Conservation (phyloP, 73 alveolate species). For the Blepharisma stoltei region DNA sequence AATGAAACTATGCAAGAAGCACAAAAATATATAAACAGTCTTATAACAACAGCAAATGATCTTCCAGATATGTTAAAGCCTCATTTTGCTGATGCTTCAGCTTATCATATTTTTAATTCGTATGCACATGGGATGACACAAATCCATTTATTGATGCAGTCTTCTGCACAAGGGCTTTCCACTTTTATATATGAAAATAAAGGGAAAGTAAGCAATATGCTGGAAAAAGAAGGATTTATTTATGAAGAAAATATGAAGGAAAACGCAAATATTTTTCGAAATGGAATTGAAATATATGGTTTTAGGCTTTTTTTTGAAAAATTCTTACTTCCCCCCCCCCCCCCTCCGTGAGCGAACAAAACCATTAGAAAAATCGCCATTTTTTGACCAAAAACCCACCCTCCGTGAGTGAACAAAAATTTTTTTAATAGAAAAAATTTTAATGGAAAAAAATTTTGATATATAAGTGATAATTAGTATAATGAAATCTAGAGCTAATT, state of each 20-base stretch:
- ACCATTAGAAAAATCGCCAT: too few species aligned
- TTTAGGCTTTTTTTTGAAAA: too few species aligned
- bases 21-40: too few species aligned
- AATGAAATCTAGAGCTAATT: too few species aligned
- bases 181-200: constrained; percentile 20
- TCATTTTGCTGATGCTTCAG: neutral
- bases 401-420: too few species aligned
- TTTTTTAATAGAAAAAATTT: too few species aligned
- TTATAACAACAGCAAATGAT: neutral
- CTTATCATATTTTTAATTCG: neutral
- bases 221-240: neutral
- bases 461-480: too few species aligned
- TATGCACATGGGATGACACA: neutral
- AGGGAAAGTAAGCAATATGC: neutral
- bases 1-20: neutral
- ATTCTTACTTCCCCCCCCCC: too few species aligned
- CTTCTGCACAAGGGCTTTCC: constrained; percentile 11
- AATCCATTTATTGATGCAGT: neutral
- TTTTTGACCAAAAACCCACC: too few species aligned
- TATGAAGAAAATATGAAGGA: constrained; percentile 18
- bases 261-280: neutral
- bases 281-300: constrained; percentile 33
- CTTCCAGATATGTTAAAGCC: neutral
- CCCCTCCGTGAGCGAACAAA: too few species aligned
- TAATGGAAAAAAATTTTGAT: too few species aligned